Percentiles rank a stretch among this genome's conserved stretches.
Evolutionary conservation across 129 eudicot species (phyloP).

Genomic region (Sambucus nigra): DNA sequence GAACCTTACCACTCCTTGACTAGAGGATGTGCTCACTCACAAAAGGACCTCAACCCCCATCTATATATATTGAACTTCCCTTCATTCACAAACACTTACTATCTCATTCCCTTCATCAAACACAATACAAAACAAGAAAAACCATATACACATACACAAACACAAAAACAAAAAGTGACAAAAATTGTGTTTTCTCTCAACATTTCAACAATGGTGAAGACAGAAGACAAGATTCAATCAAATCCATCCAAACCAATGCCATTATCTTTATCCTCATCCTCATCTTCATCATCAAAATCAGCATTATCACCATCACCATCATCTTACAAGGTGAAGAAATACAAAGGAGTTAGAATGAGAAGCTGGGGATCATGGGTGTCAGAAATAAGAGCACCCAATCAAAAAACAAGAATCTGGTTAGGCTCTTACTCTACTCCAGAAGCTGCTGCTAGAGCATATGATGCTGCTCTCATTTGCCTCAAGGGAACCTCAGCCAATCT

Average conservation of each 20-base stretch:
- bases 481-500: slow-evolving; percentile 77
- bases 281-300: slow-evolving; percentile 3
- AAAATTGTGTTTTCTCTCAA: no score
- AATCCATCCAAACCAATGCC: background rate
- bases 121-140: background rate
- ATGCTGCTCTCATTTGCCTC: slow-evolving; percentile 83
- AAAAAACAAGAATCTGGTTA: slow-evolving; percentile 86
- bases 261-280: no score
- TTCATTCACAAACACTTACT: background rate
- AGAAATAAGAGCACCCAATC: slow-evolving; percentile 88
- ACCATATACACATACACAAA: background rate
- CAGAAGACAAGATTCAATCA: slow-evolving; percentile 18
- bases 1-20: slow-evolving; percentile 31
- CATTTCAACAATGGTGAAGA: slow-evolving; percentile 40
- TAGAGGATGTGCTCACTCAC: slow-evolving; percentile 4
- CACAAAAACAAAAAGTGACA: no score
- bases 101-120: background rate
- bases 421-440: slow-evolving; percentile 90
- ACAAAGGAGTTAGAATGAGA: slow-evolving; percentile 94
- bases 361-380: slow-evolving; percentile 98
- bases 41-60: slow-evolving; percentile 1
- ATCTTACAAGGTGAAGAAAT: slow-evolving; percentile 45
- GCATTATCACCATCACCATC: background rate
- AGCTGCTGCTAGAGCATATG: slow-evolving; percentile 96
- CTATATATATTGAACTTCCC: slow-evolving; percentile 15